Percentiles rank a stretch among this genome's conserved stretches.
Conservation (phyloP, 148 eudicot species). For the Pharnaceum exiguum region DNA sequence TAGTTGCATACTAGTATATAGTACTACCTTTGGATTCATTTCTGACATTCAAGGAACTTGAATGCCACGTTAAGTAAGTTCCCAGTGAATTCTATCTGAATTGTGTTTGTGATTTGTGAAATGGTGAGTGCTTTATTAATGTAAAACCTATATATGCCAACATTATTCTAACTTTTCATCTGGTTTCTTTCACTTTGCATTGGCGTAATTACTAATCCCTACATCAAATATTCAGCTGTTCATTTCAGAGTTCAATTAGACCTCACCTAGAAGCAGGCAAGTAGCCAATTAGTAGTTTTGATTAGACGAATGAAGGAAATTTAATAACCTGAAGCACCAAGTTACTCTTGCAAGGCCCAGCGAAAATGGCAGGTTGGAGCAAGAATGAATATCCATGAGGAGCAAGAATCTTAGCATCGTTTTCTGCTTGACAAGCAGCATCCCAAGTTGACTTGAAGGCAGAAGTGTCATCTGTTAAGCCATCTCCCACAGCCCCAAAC, state of each 20-base stretch:
- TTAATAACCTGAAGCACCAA: conserved; percentile 60
- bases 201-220: too few relatives aligned
- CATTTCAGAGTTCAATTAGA: not conserved
- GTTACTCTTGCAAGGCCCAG: conserved; percentile 64
- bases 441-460: conserved; percentile 88
- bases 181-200: too few relatives aligned
- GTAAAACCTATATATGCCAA: too few relatives aligned
- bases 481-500: conserved; percentile 84
- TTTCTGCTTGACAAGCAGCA: conserved; percentile 58
- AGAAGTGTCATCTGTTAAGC: conserved; percentile 59
- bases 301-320: not conserved
- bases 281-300: not conserved
- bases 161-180: too few relatives aligned
- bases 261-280: not conserved
- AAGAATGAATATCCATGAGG: conserved; percentile 52
- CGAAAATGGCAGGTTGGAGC: conserved; percentile 72
- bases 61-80: too few relatives aligned
- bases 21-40: too few relatives aligned
- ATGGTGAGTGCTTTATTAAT: too few relatives aligned
- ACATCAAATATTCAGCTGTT: too few relatives aligned
- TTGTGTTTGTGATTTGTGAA: too few relatives aligned
- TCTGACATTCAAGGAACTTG: too few relatives aligned
- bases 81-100: too few relatives aligned
- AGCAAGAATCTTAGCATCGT: conserved; percentile 38
- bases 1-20: too few relatives aligned